Conservation (phyloP, 352 stramenopile genomes). For the Paralagenidium karlingii region DNA sequence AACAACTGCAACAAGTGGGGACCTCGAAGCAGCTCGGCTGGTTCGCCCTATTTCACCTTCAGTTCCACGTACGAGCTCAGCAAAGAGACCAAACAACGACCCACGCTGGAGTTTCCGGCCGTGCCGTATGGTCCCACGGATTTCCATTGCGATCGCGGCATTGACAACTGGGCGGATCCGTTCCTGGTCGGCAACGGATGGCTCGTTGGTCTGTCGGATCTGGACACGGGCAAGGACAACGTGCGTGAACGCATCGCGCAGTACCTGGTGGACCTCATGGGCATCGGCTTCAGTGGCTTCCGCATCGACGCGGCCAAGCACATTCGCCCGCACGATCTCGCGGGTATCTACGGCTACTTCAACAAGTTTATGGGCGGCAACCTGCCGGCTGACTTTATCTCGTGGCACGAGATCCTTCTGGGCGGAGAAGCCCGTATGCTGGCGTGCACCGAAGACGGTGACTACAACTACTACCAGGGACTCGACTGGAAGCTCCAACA, state of each 20-base stretch:
- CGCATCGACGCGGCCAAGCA: slow-evolving; percentile 56
- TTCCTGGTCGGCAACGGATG: slow-evolving; percentile 26
- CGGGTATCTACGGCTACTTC: slow-evolving; percentile 31
- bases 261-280: slow-evolving; percentile 58
- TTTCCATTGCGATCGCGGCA: slow-evolving; percentile 42
- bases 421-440: slow-evolving; percentile 21
- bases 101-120: slow-evolving; percentile 39
- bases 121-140: slow-evolving; percentile 40
- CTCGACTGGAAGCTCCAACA: slow-evolving; percentile 27
- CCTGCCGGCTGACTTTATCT: slow-evolving; percentile 41
- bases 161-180: slow-evolving; percentile 22
- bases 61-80: slow-evolving; percentile 24
- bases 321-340: slow-evolving; percentile 32
- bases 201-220: slow-evolving; percentile 24
- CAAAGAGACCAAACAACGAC: slow-evolving; percentile 23
- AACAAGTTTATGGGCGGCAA: slow-evolving; percentile 45
- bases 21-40: slow-evolving; percentile 15
- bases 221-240: slow-evolving; percentile 44
- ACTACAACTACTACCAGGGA: slow-evolving; percentile 51
- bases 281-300: slow-evolving; percentile 54
- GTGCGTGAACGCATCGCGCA: slow-evolving; percentile 53
- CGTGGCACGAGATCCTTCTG: slow-evolving; percentile 36
- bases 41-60: slow-evolving; percentile 33
- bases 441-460: slow-evolving; percentile 32
- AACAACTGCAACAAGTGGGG: slow-evolving; percentile 20